Conservation (phyloP, 108 stramenopile genomes). For the Phaeodactylum tricornutum region DNA sequence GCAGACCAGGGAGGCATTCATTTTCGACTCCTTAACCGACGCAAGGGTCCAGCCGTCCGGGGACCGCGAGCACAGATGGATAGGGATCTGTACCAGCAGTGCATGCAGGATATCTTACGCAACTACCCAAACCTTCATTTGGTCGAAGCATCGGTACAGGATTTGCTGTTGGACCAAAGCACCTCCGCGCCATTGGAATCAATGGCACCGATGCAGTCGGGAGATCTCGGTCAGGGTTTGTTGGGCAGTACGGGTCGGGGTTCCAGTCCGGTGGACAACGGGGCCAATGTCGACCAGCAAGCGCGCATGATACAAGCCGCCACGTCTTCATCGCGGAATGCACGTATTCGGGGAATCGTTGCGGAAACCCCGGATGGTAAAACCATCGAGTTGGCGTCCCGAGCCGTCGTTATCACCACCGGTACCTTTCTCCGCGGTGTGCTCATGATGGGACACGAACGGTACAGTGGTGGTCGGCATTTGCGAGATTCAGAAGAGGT, state of each 20-base stretch:
- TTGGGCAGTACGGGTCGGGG: slow-evolving; percentile 3
- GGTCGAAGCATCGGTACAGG: slow-evolving; percentile 85
- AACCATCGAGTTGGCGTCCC: slow-evolving; percentile 43
- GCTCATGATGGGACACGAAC: slow-evolving; percentile 71
- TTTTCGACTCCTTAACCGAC: slow-evolving; percentile 87
- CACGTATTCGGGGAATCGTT: slow-evolving; percentile 72
- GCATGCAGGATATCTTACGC: slow-evolving; percentile 66
- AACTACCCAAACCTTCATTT: slow-evolving; percentile 70
- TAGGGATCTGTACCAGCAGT: slow-evolving; percentile 86
- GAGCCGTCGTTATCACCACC: slow-evolving; percentile 90
- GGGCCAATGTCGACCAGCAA: background rate
- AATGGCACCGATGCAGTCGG: slow-evolving; percentile 9
- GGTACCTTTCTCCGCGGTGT: slow-evolving; percentile 95
- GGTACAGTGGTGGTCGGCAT: slow-evolving; percentile 89
- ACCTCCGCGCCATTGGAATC: slow-evolving; percentile 29
- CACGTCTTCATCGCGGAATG: slow-evolving; percentile 24
- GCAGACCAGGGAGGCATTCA: slow-evolving; percentile 93
- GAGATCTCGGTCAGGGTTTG: background rate
- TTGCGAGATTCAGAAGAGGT: slow-evolving; percentile 85
- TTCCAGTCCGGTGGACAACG: too few species aligned
- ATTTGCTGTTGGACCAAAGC: slow-evolving; percentile 79
- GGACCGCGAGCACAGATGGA: slow-evolving; percentile 94
- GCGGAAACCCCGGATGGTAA: slow-evolving; percentile 39
- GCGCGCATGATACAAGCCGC: slow-evolving; percentile 11
- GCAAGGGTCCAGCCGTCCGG: slow-evolving; percentile 88